Conservation (phyloP, 2,329 filamentous ascomycete species). For the Fusarium sp. region DNA sequence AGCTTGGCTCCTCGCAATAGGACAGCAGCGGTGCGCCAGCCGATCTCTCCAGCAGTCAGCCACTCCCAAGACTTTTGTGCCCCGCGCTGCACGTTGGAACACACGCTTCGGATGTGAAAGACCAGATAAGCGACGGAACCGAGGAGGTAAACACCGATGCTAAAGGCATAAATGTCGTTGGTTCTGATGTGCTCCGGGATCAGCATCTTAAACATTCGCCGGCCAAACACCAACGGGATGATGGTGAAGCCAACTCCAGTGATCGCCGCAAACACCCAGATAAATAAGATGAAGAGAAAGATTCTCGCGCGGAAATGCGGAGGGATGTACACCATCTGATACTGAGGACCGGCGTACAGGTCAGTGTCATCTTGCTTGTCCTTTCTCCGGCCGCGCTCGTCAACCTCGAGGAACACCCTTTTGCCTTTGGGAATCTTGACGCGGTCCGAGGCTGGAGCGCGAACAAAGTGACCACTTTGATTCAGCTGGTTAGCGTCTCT, state of each 20-base stretch:
- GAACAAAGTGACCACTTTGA: constrained; percentile 84
- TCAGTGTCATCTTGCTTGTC: constrained; percentile 65
- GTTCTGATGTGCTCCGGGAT: constrained; percentile 79
- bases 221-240: constrained; percentile 86
- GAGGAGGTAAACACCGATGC: constrained; percentile 85
- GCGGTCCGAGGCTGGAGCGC: constrained; percentile 94
- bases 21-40: constrained; percentile 43
- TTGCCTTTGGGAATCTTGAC: constrained; percentile 91
- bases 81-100: constrained; percentile 49
- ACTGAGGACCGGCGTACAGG: constrained; percentile 69
- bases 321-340: constrained; percentile 82
- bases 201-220: constrained; percentile 78
- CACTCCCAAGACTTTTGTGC: constrained; percentile 34
- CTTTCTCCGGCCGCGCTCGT: constrained; percentile 72
- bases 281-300: constrained; percentile 85
- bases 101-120: constrained; percentile 61
- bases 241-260: constrained; percentile 90
- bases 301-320: constrained; percentile 86
- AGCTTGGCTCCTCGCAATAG: constrained; percentile 59
- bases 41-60: constrained; percentile 35
- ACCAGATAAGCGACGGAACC: constrained; percentile 74
- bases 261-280: constrained; percentile 93
- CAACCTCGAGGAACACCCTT: constrained; percentile 81
- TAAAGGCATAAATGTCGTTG: constrained; percentile 98
- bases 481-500: constrained; percentile 66